Base-by-base conservation (phyloP, 805 yeast species). In the Wickerhamiella brachini region DNA sequence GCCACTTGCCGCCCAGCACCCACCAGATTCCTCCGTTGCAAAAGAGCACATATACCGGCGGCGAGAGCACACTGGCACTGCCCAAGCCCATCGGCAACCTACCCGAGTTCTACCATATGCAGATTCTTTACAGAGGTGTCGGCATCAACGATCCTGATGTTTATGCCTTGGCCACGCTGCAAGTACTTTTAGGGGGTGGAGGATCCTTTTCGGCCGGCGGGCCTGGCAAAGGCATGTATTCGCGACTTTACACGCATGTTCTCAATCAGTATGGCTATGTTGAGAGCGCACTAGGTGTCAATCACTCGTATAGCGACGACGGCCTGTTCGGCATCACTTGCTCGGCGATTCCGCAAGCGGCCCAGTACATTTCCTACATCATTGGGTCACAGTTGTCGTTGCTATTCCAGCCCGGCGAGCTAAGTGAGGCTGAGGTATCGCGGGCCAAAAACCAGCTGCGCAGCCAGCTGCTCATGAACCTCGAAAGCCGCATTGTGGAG, bases 141-240 rank as follows among this genome's bases (percentile, higher is more conserved):
- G 83, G 95, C 1, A 81, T 88, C 31, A 76, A 79, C 49, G 81
- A 84, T 62, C 86, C 85, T 18, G 97, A 93, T 59, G 79, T 89
- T 44, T 93, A 93, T 62, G 94, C 95, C 1, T 71, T 88, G 41
- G 96, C 97, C 1, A 80, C 88, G 1, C 72, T 93, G 52, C 97
- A 93, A 65, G 86, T 89, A 53, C 71, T 90, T 21, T 70, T 93
- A 13, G 98, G 98, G 44, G 97, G 97, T 38, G 98, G 97, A 52
- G 95, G 96, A 5, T 88, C 97, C 1, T 93, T 93, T 63, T 82
- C 94, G 18, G 97, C 98, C 9, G 98, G 98, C 57, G 98, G 98
- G 0, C 98, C 98, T 17, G 98, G 98, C 50, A 93, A 93, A 67
- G 98, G 98, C 3, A 89, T 93, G 97, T 93, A 88, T 65, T 86